Evolutionary conservation across 805 yeast genomes (phyloP).

Genomic region (Candida ulmi): DNA sequence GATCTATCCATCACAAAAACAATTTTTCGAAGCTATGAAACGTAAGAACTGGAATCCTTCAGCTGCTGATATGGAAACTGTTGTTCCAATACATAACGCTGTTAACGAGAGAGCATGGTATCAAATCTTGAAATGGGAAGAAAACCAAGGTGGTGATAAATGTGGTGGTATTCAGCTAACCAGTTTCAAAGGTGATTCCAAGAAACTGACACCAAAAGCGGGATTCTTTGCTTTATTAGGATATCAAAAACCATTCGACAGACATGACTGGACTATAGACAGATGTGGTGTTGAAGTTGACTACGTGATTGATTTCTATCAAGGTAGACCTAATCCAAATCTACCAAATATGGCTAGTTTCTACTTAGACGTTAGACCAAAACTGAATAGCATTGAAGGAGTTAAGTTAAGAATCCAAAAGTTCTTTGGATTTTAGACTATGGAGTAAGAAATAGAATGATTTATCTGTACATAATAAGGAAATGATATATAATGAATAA

Average conservation of each 20-base stretch:
- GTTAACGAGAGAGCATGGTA: conserved; percentile 93
- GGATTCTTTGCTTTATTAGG: conserved; percentile 62
- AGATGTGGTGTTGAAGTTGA: conserved; percentile 81
- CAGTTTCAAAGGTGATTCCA: conserved; percentile 84
- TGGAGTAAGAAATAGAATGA: too few relatives aligned
- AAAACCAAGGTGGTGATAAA: conserved; percentile 43
- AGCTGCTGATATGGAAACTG: conserved; percentile 77
- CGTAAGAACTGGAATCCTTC: conserved; percentile 85
- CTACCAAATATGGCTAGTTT: conserved; percentile 52
- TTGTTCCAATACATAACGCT: conserved; percentile 90
- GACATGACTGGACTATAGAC: conserved; percentile 91
- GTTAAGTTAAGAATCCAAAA: conserved; percentile 57
- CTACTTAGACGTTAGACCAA: conserved; percentile 88
- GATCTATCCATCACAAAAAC: conserved; percentile 95
- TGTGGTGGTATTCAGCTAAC: conserved; percentile 87
- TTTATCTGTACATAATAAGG: background rate
- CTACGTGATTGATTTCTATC: conserved; percentile 89
- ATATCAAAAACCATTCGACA: conserved; percentile 77
- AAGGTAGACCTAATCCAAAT: conserved; percentile 42
- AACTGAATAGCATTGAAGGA: conserved; percentile 78
- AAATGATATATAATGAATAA: background rate
- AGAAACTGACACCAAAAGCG: conserved; percentile 85
- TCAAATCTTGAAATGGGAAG: conserved; percentile 81
- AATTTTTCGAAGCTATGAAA: conserved; percentile 90
- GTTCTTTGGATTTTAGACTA: conserved; percentile 50